A percentile compares a stretch with the other conserved stretches of the same genome.
phyloP scores from a whole-genome alignment of 176 grass and related monocot species.

The Rhynchospora pubera region DNA sequence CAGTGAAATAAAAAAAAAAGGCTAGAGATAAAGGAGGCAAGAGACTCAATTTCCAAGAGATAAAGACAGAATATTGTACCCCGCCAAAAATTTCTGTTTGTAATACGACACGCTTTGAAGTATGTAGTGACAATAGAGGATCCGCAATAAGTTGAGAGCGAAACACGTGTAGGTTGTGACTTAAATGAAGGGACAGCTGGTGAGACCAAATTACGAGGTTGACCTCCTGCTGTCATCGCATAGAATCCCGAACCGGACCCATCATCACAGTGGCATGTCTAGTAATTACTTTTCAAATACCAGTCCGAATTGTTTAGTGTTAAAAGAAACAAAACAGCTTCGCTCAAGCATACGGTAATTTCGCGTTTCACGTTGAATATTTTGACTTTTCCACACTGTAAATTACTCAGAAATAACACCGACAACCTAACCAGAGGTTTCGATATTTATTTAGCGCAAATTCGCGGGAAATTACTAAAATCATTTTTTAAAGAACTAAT shows the following conservation, averaged over 20 bases:
- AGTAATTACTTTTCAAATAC: not conserved
- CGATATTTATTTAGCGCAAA: not conserved
- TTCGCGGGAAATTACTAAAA: not conserved
- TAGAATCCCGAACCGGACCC: not conserved
- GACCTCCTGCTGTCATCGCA: not conserved
- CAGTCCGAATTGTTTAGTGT: not conserved
- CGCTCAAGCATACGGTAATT: not conserved
- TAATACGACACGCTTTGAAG: not conserved
- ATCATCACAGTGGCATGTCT: not conserved
- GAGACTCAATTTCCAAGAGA: too few relatives aligned
- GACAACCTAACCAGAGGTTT: not conserved
- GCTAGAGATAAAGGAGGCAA: too few relatives aligned
- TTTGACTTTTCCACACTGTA: not conserved
- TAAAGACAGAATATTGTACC: not conserved
- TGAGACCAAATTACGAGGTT: slow-evolving; percentile 16
- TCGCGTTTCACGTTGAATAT: not conserved
- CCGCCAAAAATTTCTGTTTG: not conserved
- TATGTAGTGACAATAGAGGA: not conserved
- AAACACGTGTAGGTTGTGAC: not conserved
- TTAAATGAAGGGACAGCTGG: not conserved
- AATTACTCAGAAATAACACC: not conserved
- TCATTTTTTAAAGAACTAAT: not conserved
- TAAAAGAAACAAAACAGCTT: not conserved
- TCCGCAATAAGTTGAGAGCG: not conserved
- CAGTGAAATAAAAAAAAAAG: too few relatives aligned